A percentile compares a stretch with the other conserved stretches of the same genome.
Conservation (phyloP, 2,329 filamentous ascomycete species). For the Tolypocladium amazonense region DNA sequence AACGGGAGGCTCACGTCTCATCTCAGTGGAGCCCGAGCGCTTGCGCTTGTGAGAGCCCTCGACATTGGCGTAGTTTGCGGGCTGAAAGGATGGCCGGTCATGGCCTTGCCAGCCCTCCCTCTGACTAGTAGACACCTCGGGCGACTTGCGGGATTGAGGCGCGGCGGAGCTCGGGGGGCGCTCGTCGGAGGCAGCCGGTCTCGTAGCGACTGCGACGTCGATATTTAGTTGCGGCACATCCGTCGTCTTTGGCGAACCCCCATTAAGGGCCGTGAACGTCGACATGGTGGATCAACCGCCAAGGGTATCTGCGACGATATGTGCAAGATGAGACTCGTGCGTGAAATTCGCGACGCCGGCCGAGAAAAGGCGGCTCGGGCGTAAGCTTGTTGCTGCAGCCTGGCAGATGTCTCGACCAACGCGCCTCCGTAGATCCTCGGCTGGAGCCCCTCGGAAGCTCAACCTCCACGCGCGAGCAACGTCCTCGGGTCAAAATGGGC, state of each 20-base stretch:
- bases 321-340: not conserved
- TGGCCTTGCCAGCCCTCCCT: slow-evolving; percentile 31
- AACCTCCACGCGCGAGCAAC: not conserved
- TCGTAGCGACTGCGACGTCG: slow-evolving; percentile 16
- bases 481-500: not conserved
- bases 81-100: slow-evolving; percentile 31
- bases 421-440: not conserved
- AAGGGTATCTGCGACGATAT: not conserved
- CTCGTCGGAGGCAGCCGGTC: slow-evolving; percentile 21
- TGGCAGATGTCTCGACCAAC: not conserved
- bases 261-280: slow-evolving; percentile 41
- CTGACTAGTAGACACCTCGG: slow-evolving; percentile 15
- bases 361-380: not conserved
- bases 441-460: not conserved
- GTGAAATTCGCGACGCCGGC: not conserved
- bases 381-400: not conserved
- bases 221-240: slow-evolving; percentile 21
- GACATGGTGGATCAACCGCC: slow-evolving; percentile 26
- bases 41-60: slow-evolving; percentile 55
- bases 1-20: slow-evolving; percentile 22
- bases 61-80: slow-evolving; percentile 29
- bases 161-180: slow-evolving; percentile 12
- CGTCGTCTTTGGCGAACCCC: slow-evolving; percentile 33
- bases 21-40: slow-evolving; percentile 53
- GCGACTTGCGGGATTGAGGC: slow-evolving; percentile 13